Base-by-base conservation (phyloP, 192 early-diverging fungal genomes). In the Chytriomyces sp. region DNA sequence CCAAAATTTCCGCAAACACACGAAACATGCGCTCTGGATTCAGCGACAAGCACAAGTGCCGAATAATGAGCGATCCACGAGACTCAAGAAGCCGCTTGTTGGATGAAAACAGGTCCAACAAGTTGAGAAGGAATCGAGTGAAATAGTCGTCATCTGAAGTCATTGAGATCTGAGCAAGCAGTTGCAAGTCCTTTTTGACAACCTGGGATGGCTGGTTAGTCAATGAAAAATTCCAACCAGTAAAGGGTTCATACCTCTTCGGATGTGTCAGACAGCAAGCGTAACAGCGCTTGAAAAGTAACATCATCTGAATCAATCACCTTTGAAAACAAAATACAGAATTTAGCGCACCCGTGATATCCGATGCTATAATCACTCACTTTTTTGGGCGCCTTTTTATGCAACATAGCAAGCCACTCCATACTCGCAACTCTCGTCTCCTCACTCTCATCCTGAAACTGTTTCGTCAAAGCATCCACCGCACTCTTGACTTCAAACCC, bases 321-420 rank as follows among this genome's bases (percentile, higher is more conserved):
- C 77, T 94, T 81, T 59, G 73, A 16, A 45, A 66, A 71, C 67
- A 50, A 79, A 79, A 2, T 44, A 0, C 20, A 64, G 0, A 28
- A 53, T 50, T 23, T 10, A 45, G 9, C 69, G 2, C 16, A 13
- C 53, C 62, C 4, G n/a, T 13, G 20, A 24, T 44, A 9, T 44
- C 20, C 53, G 20, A 50, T 70, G 3, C 6, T 16, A 44, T 47
- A 0, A 20, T 8, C 57, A 72, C 63, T 26, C 67, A 92, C 90
- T 85, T 89, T 88, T 61, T 89, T 90, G 0, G 97, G 96, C 7
- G 95, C 92, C 72, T 97, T 96, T 63, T 91, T 93, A 77, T 99
- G 97, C 50, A 99, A 81, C 91, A 98, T 95, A n/a, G 96, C 78
- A 10, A 99, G 84, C 98, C 98, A 99, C 46, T 97, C 96, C 79